Evolutionary conservation across 2,329 filamentous ascomycete genomes (phyloP).

Genomic region (Triangularia setosa): DNA sequence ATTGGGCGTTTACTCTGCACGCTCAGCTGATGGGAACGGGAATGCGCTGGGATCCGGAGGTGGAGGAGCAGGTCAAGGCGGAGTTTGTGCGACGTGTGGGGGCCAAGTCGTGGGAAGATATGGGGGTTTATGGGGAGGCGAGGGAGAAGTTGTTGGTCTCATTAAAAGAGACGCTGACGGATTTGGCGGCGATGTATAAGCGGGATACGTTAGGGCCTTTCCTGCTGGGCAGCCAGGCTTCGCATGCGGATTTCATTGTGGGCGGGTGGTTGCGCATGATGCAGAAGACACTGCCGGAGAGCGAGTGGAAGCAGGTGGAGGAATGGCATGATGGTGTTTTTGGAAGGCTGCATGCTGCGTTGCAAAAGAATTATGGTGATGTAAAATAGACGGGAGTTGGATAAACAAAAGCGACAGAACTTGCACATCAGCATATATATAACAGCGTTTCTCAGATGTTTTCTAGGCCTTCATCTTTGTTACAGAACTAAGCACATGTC

Average conservation of each 20-base stretch:
- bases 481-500: not conserved
- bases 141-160: slow-evolving; percentile 45
- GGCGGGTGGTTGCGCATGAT: slow-evolving; percentile 33
- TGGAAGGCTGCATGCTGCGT: slow-evolving; percentile 45
- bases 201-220: slow-evolving; percentile 55
- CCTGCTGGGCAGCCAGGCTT: slow-evolving; percentile 52
- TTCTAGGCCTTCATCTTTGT: not conserved
- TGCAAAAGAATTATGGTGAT: slow-evolving; percentile 27
- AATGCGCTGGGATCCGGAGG: slow-evolving; percentile 46
- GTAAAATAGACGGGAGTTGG: not conserved
- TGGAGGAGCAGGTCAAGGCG: slow-evolving; percentile 42
- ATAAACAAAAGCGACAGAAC: not conserved
- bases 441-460: not conserved
- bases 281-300: slow-evolving; percentile 32
- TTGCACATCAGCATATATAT: not conserved
- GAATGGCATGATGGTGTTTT: slow-evolving; percentile 50
- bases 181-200: slow-evolving; percentile 44
- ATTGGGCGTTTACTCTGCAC: slow-evolving; percentile 40
- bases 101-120: slow-evolving; percentile 43
- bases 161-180: slow-evolving; percentile 35
- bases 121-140: slow-evolving; percentile 50
- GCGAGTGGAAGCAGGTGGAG: slow-evolving; percentile 34
- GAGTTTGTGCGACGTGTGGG: slow-evolving; percentile 54
- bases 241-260: slow-evolving; percentile 54
- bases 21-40: slow-evolving; percentile 34